Conservation (phyloP, 2,329 filamentous ascomycete genomes). For the Leptographium galeiforme region DNA sequence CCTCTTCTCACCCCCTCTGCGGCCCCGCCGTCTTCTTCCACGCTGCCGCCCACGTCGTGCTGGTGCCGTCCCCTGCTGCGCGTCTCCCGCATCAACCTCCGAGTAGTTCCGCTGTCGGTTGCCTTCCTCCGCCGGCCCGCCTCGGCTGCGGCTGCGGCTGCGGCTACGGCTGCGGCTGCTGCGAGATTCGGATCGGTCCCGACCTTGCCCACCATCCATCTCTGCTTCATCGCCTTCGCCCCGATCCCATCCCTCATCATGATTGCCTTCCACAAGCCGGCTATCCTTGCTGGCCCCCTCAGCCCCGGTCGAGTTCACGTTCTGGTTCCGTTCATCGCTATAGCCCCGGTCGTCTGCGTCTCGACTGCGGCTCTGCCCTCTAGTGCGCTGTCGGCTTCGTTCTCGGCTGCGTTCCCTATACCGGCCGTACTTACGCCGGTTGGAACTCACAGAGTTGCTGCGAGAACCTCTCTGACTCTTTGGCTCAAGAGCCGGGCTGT, state of each 20-base stretch:
- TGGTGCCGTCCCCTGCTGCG: background rate
- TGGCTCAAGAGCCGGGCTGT: slow-evolving; percentile 9
- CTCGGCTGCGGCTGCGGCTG: background rate
- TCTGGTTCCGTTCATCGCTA: background rate
- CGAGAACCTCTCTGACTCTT: slow-evolving; percentile 26
- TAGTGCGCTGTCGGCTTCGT: slow-evolving; percentile 11
- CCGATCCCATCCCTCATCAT: slow-evolving; percentile 14
- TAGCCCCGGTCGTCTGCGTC: background rate
- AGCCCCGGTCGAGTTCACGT: background rate
- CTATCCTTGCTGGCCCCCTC: slow-evolving; percentile 10
- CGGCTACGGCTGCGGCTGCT: background rate
- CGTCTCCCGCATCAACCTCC: background rate
- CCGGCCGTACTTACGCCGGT: slow-evolving; percentile 19
- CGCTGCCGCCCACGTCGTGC: background rate
- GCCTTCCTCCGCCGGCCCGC: background rate
- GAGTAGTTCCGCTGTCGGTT: background rate
- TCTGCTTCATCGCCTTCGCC: background rate
- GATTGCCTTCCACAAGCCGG: slow-evolving; percentile 14
- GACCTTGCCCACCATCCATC: slow-evolving; percentile 2
- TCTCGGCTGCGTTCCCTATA: slow-evolving; percentile 19
- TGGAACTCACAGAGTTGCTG: slow-evolving; percentile 29
- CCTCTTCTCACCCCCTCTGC: background rate
- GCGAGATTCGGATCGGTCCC: background rate
- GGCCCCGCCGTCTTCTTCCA: background rate
- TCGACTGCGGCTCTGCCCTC: background rate